These are phyloP conservation scores for Capronia americana DNA, from an alignment of 2,329 filamentous ascomycete species.

Conservation along the genomic window DNA sequence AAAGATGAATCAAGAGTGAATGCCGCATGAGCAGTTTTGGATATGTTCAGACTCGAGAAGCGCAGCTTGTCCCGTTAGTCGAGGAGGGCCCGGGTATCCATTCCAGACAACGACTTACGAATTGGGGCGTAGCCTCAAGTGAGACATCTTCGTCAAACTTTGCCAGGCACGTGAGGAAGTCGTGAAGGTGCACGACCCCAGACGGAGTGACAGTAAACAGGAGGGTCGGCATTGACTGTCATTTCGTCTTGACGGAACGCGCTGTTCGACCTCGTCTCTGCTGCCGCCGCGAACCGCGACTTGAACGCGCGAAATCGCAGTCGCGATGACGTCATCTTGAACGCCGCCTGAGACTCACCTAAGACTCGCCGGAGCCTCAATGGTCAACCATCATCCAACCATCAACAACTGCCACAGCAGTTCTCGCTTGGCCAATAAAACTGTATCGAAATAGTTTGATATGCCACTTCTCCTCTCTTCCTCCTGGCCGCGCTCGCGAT, in stretches of 20 bases:
- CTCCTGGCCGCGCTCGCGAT: neutral
- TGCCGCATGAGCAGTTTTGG: slow-evolving; percentile 68
- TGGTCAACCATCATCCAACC: neutral
- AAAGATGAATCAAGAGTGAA: slow-evolving; percentile 64
- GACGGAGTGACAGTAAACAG: slow-evolving; percentile 63
- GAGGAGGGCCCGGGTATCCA: neutral
- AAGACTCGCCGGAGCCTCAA: neutral
- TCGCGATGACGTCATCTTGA: slow-evolving; percentile 8
- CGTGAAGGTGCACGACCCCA: slow-evolving; percentile 63
- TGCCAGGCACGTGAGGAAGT: slow-evolving; percentile 64
- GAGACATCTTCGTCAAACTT: slow-evolving; percentile 70
- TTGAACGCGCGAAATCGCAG: neutral
- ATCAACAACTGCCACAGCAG: neutral
- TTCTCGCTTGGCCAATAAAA: neutral
- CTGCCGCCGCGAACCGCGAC: neutral
- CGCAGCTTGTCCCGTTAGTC: slow-evolving; percentile 56
- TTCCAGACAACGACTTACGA: slow-evolving; percentile 49
- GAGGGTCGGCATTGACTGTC: slow-evolving; percentile 45
- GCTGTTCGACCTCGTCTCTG: neutral
- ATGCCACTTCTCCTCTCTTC: neutral
- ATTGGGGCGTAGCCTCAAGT: slow-evolving; percentile 65
- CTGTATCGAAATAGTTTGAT: neutral
- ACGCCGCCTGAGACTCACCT: no score
- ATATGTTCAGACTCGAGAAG: slow-evolving; percentile 66
- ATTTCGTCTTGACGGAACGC: neutral